Conservation (phyloP, 371 early-diverging fungal species). For the Nosema granulosis region DNA sequence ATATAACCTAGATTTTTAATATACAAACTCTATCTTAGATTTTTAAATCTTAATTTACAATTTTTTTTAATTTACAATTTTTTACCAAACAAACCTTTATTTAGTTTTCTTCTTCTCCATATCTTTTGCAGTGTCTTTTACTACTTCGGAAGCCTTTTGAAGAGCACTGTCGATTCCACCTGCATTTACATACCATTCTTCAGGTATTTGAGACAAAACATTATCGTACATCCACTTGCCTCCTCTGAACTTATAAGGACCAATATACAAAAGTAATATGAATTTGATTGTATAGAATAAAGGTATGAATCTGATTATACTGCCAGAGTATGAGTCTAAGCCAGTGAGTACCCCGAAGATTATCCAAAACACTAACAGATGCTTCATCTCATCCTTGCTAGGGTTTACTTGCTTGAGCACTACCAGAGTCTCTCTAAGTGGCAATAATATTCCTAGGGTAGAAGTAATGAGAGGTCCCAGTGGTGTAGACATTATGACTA, state of each 20-base stretch:
- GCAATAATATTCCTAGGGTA: slow-evolving; percentile 35
- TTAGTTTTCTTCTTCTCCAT: slow-evolving; percentile 21
- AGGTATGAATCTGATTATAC: slow-evolving; percentile 47
- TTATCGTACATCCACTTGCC: slow-evolving; percentile 46
- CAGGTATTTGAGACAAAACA: slow-evolving; percentile 42
- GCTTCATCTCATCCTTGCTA: slow-evolving; percentile 47
- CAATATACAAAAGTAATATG: slow-evolving; percentile 53
- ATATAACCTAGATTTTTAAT: too few species aligned
- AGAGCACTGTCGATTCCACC: slow-evolving; percentile 44
- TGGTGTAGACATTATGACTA: slow-evolving; percentile 41
- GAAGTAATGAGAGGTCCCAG: slow-evolving; percentile 36
- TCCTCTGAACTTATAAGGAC: slow-evolving; percentile 47
- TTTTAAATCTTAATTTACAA: too few species aligned
- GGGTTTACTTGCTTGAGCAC: slow-evolving; percentile 50
- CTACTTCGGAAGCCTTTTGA: slow-evolving; percentile 46
- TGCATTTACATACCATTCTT: slow-evolving; percentile 32
- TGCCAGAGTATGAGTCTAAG: slow-evolving; percentile 48
- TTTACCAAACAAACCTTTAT: too few species aligned
- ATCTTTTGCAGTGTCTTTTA: slow-evolving; percentile 37
- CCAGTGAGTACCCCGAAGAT: slow-evolving; percentile 42
- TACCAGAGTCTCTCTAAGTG: slow-evolving; percentile 47
- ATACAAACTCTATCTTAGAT: too few species aligned
- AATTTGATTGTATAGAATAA: slow-evolving; percentile 62
- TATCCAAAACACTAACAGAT: slow-evolving; percentile 58
- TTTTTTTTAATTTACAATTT: too few species aligned